Conservation (phyloP, 768 basidiomycete species). For the Amanita fuliginea region DNA sequence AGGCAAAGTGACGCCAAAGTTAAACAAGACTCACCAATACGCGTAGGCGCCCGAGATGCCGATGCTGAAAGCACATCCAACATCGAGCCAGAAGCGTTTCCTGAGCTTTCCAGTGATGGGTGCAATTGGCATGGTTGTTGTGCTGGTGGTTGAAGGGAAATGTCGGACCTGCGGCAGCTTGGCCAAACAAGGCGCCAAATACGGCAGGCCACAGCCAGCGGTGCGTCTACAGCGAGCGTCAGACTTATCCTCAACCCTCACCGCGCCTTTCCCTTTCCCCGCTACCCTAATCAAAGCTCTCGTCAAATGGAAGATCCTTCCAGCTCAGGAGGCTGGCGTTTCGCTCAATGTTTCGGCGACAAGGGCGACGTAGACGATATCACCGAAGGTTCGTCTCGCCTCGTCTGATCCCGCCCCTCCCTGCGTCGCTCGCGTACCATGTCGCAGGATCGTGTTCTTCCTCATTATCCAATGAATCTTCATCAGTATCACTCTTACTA, state of each 20-base stretch:
- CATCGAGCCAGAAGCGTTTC: slow-evolving; percentile 84
- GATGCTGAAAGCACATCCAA: slow-evolving; percentile 65
- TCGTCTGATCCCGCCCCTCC: slow-evolving; percentile 1
- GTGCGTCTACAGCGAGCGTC: slow-evolving; percentile 8
- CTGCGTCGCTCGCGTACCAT: neutral
- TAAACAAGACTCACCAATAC: slow-evolving; percentile 58
- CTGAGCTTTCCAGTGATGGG: slow-evolving; percentile 92
- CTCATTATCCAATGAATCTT: neutral
- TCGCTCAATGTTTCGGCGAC: slow-evolving; percentile 99
- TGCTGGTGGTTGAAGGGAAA: slow-evolving; percentile 20
- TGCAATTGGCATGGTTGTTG: slow-evolving; percentile 59
- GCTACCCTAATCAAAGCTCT: neutral
- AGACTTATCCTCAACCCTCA: slow-evolving; percentile 16
- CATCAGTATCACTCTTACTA: slow-evolving; percentile 3
- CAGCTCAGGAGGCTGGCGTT: slow-evolving; percentile 89
- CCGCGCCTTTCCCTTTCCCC: slow-evolving; percentile 5
- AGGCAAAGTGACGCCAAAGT: slow-evolving; percentile 7
- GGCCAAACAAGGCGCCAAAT: slow-evolving; percentile 15
- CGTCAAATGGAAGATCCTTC: slow-evolving; percentile 71
- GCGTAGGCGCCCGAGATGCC: slow-evolving; percentile 66
- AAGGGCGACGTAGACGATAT: slow-evolving; percentile 99
- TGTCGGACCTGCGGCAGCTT: slow-evolving; percentile 20
- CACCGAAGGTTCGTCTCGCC: slow-evolving; percentile 71
- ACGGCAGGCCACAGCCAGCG: slow-evolving; percentile 9
- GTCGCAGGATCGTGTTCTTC: neutral